Base-by-base conservation (phyloP, 139 green algal species). In the Haematococcus sp. region DNA sequence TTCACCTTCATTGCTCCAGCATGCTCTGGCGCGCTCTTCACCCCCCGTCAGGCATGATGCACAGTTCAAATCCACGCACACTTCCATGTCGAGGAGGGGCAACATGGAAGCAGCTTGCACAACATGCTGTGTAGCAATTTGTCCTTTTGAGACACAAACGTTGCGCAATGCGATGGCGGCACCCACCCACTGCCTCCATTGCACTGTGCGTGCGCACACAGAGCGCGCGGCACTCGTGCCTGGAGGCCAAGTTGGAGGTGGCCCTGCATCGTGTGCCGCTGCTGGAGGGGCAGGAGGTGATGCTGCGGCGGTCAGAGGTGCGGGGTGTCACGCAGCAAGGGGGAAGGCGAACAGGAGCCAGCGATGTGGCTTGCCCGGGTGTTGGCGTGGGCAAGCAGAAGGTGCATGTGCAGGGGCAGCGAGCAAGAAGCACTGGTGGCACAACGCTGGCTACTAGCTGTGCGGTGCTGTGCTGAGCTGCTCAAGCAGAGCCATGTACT, bases 261-360 rank as follows among this genome's bases (percentile, higher is more conserved):
- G 30, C n/a, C n/a, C n/a, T 65, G 58, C n/a, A 65, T 4, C n/a
- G 30, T 3, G 58, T 30, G 11, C 17, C 58, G 23, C n/a, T 65
- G 23, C n/a, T 65, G 23, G 58, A 65, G 11, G 58, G 58, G 2
- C 58, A 65, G 58, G n/a, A 65, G n/a, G 30, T 65, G n/a, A 65
- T 40, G 58, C 58, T 65, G n/a, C 28, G 9, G 25, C 58, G n/a
- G n/a, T 22, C 11, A 34, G 58, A 65, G 23, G 58, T 65, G 58
- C 22, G 54, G 22, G 54, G n/a, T n/a, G n/a, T n/a, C n/a, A n/a
- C n/a, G n/a, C n/a, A n/a, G n/a, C n/a, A n/a, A 40, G 58, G 28
- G 58, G 9, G 58, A 33, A 11, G 17, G 58, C 25, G 4, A 40
- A 9, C 23, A n/a, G 11, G 25, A 15, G 23, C 9, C 23, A 15